Percentiles rank a stretch among this genome's conserved stretches.
Conservation (phyloP, 2,329 filamentous ascomycete species). For the Trichophyton benhamiae region DNA sequence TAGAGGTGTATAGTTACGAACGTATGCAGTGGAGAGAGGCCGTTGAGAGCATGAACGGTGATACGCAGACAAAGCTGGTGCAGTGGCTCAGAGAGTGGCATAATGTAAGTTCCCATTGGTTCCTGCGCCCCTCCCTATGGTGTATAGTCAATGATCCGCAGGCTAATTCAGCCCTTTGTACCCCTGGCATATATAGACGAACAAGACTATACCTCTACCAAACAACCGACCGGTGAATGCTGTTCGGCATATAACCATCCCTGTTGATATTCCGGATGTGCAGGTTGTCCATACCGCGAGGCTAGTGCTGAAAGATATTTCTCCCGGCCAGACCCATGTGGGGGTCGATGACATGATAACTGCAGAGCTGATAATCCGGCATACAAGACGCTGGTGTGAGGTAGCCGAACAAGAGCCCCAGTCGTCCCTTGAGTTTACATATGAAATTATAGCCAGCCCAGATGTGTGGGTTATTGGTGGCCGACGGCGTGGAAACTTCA, state of each 20-base stretch:
- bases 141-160: neutral
- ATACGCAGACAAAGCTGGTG: slow-evolving; percentile 31
- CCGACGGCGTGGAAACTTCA: slow-evolving; percentile 65
- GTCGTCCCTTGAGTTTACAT: slow-evolving; percentile 60
- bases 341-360: slow-evolving; percentile 33
- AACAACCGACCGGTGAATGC: slow-evolving; percentile 25
- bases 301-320: slow-evolving; percentile 14
- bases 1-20: slow-evolving; percentile 41
- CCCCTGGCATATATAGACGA: slow-evolving; percentile 14
- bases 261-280: slow-evolving; percentile 76
- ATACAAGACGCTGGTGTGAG: slow-evolving; percentile 44
- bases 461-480: slow-evolving; percentile 82
- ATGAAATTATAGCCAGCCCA: slow-evolving; percentile 61
- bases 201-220: slow-evolving; percentile 24
- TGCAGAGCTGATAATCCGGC: slow-evolving; percentile 39
- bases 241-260: slow-evolving; percentile 61
- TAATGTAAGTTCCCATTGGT: slow-evolving; percentile 28
- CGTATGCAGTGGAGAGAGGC: slow-evolving; percentile 43
- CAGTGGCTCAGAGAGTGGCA: slow-evolving; percentile 39
- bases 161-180: neutral
- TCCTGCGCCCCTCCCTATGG: too few relatives aligned
- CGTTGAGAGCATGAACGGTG: slow-evolving; percentile 39
- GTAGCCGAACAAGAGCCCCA: slow-evolving; percentile 20
- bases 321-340: slow-evolving; percentile 23
- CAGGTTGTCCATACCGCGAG: slow-evolving; percentile 67